A percentile compares a stretch with the other conserved stretches of the same genome.
phyloP scores from a whole-genome alignment of 345 rosid species.

The Abelmoschus esculentus region DNA sequence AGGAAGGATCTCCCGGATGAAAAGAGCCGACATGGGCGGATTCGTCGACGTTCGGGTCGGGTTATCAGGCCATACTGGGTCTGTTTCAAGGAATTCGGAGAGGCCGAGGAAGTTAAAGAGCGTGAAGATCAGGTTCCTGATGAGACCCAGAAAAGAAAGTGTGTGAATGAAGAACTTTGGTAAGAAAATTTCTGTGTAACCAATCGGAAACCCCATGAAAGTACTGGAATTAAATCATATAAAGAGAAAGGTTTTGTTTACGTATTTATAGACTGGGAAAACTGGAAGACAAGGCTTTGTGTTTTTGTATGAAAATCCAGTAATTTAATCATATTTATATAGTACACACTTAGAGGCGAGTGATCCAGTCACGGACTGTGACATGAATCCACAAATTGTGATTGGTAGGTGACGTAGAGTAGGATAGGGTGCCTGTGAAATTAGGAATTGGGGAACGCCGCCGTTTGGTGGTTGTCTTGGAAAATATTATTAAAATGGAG shows the following conservation, averaged over 20 bases:
- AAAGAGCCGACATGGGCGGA: conserved; percentile 56
- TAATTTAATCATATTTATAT: not conserved
- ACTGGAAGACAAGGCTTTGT: not conserved
- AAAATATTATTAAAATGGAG: not conserved
- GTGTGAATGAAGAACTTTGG: conserved; percentile 63
- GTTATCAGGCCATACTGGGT: conserved; percentile 43
- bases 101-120: conserved; percentile 58
- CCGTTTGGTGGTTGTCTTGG: not conserved
- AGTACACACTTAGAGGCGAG: not conserved
- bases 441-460: not conserved
- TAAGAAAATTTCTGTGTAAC: conserved; percentile 61
- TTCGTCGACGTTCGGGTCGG: conserved; percentile 22
- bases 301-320: not conserved
- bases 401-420: not conserved
- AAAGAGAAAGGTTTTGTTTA: not conserved
- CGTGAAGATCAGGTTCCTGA: conserved; percentile 42
- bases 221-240: too few species aligned
- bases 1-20: conserved; percentile 79
- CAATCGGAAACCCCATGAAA: conserved; percentile 80
- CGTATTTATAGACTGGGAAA: not conserved
- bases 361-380: not conserved
- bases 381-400: not conserved
- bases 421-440: not conserved
- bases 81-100: conserved; percentile 74
- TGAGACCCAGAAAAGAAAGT: conserved; percentile 53